phyloP scores from a whole-genome alignment of 106 monocot species.

The Acorus gramineus region DNA sequence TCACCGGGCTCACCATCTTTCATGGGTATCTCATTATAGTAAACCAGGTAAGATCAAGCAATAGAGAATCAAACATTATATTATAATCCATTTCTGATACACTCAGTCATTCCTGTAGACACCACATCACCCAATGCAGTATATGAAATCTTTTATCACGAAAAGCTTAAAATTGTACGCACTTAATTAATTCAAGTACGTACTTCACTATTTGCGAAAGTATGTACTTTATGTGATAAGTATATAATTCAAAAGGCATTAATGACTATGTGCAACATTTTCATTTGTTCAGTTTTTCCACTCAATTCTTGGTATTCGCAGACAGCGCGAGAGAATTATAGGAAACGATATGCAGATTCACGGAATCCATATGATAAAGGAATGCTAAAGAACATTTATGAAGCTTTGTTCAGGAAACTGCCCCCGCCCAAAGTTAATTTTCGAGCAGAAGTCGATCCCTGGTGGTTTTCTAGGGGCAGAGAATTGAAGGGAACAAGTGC shows the following conservation, averaged over 20 bases:
- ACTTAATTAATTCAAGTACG: background rate
- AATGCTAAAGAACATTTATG: conserved; percentile 29
- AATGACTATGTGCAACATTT: no score
- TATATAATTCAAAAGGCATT: no score
- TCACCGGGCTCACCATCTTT: conserved; percentile 36
- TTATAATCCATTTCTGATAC: background rate
- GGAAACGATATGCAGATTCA: conserved; percentile 20
- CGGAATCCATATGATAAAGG: conserved; percentile 52
- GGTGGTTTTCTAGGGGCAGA: no score
- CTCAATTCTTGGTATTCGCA: background rate
- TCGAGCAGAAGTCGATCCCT: no score
- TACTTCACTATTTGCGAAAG: no score
- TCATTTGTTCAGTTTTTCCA: background rate
- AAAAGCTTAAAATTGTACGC: background rate
- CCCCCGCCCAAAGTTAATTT: conserved; percentile 33
- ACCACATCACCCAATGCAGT: background rate
- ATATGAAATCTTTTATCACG: background rate
- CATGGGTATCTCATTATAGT: conserved; percentile 39
- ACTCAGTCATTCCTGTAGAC: no score
- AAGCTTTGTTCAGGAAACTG: conserved; percentile 35
- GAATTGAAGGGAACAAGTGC: no score
- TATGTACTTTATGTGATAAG: no score
- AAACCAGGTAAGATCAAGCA: conserved; percentile 30
- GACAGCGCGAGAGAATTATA: conserved; percentile 46
- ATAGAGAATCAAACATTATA: no score